A percentile compares a stretch with the other conserved stretches of the same genome.
Evolutionary conservation across 768 basidiomycete genomes (phyloP).

Genomic region (Dioszegia aurantiaca): DNA sequence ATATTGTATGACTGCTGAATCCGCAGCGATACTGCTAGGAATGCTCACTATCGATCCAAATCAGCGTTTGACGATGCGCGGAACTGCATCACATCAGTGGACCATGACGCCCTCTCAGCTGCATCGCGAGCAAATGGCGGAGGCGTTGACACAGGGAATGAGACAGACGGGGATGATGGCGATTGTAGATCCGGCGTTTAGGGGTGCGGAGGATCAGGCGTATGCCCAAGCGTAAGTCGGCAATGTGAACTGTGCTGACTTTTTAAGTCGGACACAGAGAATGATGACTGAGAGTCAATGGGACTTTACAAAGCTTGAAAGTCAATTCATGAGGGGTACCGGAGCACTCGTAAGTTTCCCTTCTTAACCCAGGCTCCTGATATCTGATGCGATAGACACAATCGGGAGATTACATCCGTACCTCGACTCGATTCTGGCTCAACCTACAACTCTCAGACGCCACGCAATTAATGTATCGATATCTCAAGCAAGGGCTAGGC

Average conservation of each 20-base stretch:
- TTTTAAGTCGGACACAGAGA: constrained; percentile 28
- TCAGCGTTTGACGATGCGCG: constrained; percentile 64
- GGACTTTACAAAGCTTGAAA: constrained; percentile 43
- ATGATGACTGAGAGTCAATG: constrained; percentile 35
- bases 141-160: constrained; percentile 67
- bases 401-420: constrained; percentile 35
- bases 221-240: constrained; percentile 30
- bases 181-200: constrained; percentile 61
- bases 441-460: constrained; percentile 21
- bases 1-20: not conserved
- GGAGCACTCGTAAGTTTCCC: constrained; percentile 44
- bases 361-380: not conserved
- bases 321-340: constrained; percentile 47
- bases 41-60: constrained; percentile 71
- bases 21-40: constrained; percentile 68
- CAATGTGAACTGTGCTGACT: not conserved
- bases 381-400: constrained; percentile 29
- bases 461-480: constrained; percentile 22
- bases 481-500: constrained; percentile 28
- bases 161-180: constrained; percentile 71
- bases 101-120: constrained; percentile 64
- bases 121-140: constrained; percentile 62
- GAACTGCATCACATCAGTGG: constrained; percentile 69
- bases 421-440: constrained; percentile 46
- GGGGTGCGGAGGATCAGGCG: constrained; percentile 26